Evolutionary conservation across 805 yeast genomes (phyloP).

Genomic region (Sugiyamaella marilandica): DNA sequence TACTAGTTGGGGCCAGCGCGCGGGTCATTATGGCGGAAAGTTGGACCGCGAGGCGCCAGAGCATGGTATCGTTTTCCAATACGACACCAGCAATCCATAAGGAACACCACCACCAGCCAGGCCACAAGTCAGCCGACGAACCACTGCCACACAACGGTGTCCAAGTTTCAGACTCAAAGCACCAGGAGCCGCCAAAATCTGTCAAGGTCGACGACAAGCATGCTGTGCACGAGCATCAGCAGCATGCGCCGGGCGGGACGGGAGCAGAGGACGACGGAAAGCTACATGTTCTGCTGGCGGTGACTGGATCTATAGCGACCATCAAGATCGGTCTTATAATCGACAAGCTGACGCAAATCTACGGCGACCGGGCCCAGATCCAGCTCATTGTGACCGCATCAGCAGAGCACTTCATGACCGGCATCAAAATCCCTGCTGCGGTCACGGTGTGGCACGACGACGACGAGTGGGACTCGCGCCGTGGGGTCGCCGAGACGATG

Average conservation of each 20-base stretch:
- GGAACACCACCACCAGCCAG: not conserved
- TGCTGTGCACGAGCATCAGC: constrained; percentile 1
- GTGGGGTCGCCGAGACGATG: constrained; percentile 69
- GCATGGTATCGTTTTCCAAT: constrained; percentile 6
- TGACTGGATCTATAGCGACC: constrained; percentile 96
- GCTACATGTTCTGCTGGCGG: constrained; percentile 82
- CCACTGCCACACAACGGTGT: not conserved
- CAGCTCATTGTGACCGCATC: constrained; percentile 71
- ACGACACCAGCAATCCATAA: not conserved
- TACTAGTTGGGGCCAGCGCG: not conserved
- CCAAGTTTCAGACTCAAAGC: not conserved
- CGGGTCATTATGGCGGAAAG: not conserved
- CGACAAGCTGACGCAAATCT: constrained; percentile 76
- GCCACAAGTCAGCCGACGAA: not conserved
- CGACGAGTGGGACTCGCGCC: constrained; percentile 91
- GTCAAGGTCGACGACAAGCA: not conserved
- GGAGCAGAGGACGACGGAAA: constrained; percentile 34
- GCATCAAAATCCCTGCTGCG: constrained; percentile 39
- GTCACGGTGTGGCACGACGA: constrained; percentile 87
- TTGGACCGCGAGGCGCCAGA: not conserved
- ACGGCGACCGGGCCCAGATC: constrained; percentile 66
- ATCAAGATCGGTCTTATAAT: constrained; percentile 88
- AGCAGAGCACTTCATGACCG: constrained; percentile 32
- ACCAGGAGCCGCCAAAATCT: not conserved
- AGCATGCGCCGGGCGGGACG: not conserved